Evolutionary conservation across 495 filamentous ascomycete species (phyloP), one percentile per base, ranked within the genome.

Genomic region (Penicillium paxilli): DNA sequence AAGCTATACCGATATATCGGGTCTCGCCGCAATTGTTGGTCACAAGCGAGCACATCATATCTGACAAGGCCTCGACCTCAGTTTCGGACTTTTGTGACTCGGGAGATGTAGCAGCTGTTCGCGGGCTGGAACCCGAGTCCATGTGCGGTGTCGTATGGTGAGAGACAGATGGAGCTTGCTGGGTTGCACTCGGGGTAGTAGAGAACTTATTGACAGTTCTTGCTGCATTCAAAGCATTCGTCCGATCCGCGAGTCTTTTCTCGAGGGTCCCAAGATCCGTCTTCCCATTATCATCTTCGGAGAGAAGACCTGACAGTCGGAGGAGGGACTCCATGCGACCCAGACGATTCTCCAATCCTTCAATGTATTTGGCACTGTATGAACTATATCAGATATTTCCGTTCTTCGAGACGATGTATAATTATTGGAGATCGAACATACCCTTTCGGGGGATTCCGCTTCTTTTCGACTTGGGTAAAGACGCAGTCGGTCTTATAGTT

Each of bases 31-130:
- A 89, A 60, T 96, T 95, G 55, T 96, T 98, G 6, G 94, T 98
- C n/a, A 98, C 93, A 35, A 98, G 74, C 1, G 92, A 96, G 69
- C 94, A 97, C 94, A 98, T 98, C 88, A 97, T 96, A 71, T 98
- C 94, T 8, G 94, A 96, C 55, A 98, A 66, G 1, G 85, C 88
- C 64, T 95, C 93, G 6, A 96, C 92, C 62, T 96, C 89, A 37
- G 82, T 80, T 56, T 89, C 86, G 1, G 75, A 73, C 53, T 78
- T 79, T 35, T 80, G 72, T 26, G 76, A 80, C 17, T 71, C 73
- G 1, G 85, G 84, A 4, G 88, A 88, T 5, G 85, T 80, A 42
- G 83, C 70, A 23, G 84, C 77, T 32, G 81, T 85, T 26, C 70
- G 80, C 7, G 86, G 81, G 12, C 81, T 82, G 14, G 83, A 82